These are phyloP conservation scores for Populus ilicifolia DNA, from an alignment of 345 rosid species.

Conservation along the genomic window DNA sequence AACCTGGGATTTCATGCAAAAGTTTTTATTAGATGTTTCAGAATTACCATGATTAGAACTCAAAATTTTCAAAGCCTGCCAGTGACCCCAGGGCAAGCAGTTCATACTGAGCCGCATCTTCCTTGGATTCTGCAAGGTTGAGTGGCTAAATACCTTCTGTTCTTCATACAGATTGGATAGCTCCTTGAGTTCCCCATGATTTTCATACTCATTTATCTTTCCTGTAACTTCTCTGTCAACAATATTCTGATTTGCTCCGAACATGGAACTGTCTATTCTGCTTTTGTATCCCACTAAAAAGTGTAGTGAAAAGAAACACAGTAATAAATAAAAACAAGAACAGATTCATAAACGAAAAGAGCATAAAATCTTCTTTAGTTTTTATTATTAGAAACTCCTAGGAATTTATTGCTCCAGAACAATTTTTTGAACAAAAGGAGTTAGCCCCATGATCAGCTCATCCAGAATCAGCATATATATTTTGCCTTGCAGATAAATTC, in stretches of 20 bases:
- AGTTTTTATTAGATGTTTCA: background rate
- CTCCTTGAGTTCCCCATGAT: constrained; percentile 23
- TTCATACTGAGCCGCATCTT: background rate
- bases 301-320: background rate
- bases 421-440: background rate
- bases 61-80: no score
- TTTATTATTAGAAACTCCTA: no score
- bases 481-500: background rate
- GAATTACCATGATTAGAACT: no score
- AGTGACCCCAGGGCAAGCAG: background rate
- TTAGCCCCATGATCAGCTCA: background rate
- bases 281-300: constrained; percentile 24
- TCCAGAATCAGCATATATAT: background rate
- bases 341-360: background rate
- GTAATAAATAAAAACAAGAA: background rate
- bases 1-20: constrained; percentile 21
- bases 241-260: constrained; percentile 15
- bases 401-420: background rate
- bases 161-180: constrained; percentile 22
- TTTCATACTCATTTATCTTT: constrained; percentile 28
- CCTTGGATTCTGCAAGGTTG: background rate
- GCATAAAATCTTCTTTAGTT: background rate
- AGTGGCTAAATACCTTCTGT: constrained; percentile 19
- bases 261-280: constrained; percentile 17
- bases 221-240: constrained; percentile 10